Evolutionary conservation across 1,139 yeast species (phyloP).

Genomic region (Lodderomyces elongisporus): DNA sequence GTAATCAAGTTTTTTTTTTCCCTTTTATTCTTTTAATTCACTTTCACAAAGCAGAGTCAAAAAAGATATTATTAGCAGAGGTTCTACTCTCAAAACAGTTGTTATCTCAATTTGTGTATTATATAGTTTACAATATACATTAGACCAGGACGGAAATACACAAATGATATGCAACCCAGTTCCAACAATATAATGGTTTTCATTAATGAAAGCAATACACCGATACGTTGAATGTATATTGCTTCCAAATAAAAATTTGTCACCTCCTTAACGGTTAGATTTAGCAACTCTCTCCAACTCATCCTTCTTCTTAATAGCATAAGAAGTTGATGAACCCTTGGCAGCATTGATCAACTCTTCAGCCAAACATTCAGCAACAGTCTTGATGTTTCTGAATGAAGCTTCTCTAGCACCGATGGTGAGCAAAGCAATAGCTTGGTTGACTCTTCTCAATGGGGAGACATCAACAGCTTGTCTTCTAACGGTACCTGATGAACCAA

Average conservation of each 20-base stretch:
- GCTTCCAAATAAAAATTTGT: too few relatives aligned
- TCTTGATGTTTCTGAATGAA: constrained; percentile 99
- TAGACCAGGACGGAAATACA: too few relatives aligned
- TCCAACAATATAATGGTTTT: too few relatives aligned
- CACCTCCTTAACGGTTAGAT: constrained; percentile 90
- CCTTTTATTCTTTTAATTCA: background rate
- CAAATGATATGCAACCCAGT: too few relatives aligned
- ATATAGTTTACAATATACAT: too few relatives aligned
- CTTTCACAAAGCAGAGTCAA: too few relatives aligned
- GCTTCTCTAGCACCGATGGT: constrained; percentile 99
- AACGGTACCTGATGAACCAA: constrained; percentile 99
- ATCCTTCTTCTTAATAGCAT: constrained; percentile 99
- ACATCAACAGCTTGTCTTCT: constrained; percentile 99
- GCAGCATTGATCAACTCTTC: constrained; percentile 99
- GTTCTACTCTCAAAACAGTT: too few relatives aligned
- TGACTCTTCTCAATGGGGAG: constrained; percentile 99
- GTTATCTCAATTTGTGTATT: too few relatives aligned
- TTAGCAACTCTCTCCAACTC: constrained; percentile 99
- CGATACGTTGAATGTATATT: too few relatives aligned
- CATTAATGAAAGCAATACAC: too few relatives aligned
- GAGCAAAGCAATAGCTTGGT: constrained; percentile 97
- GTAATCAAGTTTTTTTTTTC: background rate
- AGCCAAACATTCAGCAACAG: constrained; percentile 99
- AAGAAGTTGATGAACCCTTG: constrained; percentile 99
- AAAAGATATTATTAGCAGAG: too few relatives aligned